Evolutionary conservation across 2,329 filamentous ascomycete species (phyloP).

Genomic region (Sphaerulina populicola): DNA sequence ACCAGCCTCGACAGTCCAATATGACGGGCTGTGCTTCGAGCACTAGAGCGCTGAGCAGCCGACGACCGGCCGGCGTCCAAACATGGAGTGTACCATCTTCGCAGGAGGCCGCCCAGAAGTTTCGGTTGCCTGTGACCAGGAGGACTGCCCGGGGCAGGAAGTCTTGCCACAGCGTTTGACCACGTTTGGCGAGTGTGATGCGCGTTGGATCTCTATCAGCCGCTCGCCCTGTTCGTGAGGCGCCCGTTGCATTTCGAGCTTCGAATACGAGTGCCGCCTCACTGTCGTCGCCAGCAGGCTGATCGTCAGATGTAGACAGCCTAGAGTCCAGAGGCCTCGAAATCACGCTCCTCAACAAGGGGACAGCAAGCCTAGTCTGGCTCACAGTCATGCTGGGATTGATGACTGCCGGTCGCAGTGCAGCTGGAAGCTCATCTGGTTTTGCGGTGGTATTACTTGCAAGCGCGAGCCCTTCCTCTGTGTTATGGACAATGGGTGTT

Average conservation of each 20-base stretch:
- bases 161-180: slow-evolving; percentile 82
- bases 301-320: slow-evolving; percentile 39
- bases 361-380: slow-evolving; percentile 77
- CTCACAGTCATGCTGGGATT: slow-evolving; percentile 75
- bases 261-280: slow-evolving; percentile 66
- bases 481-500: slow-evolving; percentile 66
- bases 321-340: slow-evolving; percentile 69
- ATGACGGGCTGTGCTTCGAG: slow-evolving; percentile 91
- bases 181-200: slow-evolving; percentile 71
- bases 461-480: slow-evolving; percentile 67
- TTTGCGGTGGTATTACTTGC: slow-evolving; percentile 56
- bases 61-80: slow-evolving; percentile 85
- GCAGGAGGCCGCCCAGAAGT: slow-evolving; percentile 86
- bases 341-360: slow-evolving; percentile 75
- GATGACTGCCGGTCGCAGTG: slow-evolving; percentile 75
- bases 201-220: slow-evolving; percentile 72
- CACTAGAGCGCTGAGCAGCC: slow-evolving; percentile 74
- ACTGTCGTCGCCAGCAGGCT: slow-evolving; percentile 46
- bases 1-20: slow-evolving; percentile 79
- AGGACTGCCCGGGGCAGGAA: slow-evolving; percentile 79
- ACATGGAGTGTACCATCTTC: slow-evolving; percentile 85
- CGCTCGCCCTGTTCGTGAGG: slow-evolving; percentile 50
- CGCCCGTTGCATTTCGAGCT: slow-evolving; percentile 67
- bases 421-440: slow-evolving; percentile 57
- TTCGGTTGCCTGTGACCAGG: slow-evolving; percentile 80